Conservation (phyloP, 1,139 yeast genomes). For the Candida sojae region DNA sequence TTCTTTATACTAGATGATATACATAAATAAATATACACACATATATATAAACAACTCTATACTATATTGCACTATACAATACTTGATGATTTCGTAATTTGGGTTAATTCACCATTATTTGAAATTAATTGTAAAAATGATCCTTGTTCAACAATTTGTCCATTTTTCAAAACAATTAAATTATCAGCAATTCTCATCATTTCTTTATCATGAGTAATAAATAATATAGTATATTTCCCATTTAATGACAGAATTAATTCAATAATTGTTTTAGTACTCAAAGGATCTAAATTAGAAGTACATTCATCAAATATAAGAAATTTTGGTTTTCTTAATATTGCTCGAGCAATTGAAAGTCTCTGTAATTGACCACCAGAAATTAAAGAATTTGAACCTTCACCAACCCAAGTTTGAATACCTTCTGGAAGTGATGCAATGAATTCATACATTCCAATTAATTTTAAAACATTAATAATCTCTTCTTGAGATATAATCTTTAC, state of each 20-base stretch:
- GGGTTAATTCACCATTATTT: slow-evolving; percentile 19
- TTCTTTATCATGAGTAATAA: slow-evolving; percentile 62
- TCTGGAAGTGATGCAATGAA: slow-evolving; percentile 55
- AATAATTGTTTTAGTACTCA: slow-evolving; percentile 44
- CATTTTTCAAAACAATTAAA: slow-evolving; percentile 44
- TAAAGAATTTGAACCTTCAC: slow-evolving; percentile 46
- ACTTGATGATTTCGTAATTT: slow-evolving; percentile 10
- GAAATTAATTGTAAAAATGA: slow-evolving; percentile 15
- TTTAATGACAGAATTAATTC: slow-evolving; percentile 41
- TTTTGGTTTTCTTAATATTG: slow-evolving; percentile 62
- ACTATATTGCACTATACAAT: neutral
- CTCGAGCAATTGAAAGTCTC: slow-evolving; percentile 74
- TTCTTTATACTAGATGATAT: neutral
- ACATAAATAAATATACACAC: neutral
- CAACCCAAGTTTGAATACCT: slow-evolving; percentile 59
- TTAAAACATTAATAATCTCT: slow-evolving; percentile 43
- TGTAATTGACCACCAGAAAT: slow-evolving; percentile 85
- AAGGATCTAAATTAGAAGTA: slow-evolving; percentile 74
- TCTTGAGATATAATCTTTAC: slow-evolving; percentile 24
- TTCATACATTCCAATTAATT: slow-evolving; percentile 49
- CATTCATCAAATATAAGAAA: slow-evolving; percentile 76
- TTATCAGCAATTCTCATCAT: slow-evolving; percentile 54
- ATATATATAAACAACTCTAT: neutral
- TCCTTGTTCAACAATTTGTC: slow-evolving; percentile 40
- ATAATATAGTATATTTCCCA: slow-evolving; percentile 38